Conservation (phyloP, 805 yeast species). For the Maudiozyma serrabonitensis region DNA sequence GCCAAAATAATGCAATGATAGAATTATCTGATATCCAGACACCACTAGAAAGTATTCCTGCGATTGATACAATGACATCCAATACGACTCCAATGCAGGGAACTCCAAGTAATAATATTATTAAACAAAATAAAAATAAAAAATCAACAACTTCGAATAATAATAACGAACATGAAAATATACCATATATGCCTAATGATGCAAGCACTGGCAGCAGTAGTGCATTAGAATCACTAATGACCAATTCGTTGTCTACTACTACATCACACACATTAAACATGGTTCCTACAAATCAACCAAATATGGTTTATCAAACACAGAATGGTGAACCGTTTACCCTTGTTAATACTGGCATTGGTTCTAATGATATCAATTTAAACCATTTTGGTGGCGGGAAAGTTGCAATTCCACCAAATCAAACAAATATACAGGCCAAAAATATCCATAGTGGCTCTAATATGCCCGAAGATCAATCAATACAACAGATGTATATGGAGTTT, state of each 20-base stretch:
- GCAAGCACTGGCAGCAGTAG: conserved; percentile 18
- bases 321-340: neutral
- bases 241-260: conserved; percentile 17
- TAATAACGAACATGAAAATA: conserved; percentile 6
- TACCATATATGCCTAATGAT: conserved; percentile 9
- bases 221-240: conserved; percentile 18
- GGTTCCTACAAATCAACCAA: conserved; percentile 1
- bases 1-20: conserved; percentile 7
- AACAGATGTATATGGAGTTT: conserved; percentile 18
- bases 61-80: conserved; percentile 8
- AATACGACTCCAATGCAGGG: neutral
- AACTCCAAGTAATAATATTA: neutral
- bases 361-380: conserved; percentile 5
- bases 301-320: neutral
- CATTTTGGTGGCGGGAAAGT: neutral
- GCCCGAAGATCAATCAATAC: conserved; percentile 9
- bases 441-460: neutral
- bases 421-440: neutral
- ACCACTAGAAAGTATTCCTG: conserved; percentile 9
- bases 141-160: neutral
- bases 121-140: neutral
- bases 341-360: conserved; percentile 6
- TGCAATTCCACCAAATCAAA: neutral
- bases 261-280: conserved; percentile 3
- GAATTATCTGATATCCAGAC: conserved; percentile 13